Base-by-base conservation (phyloP, 2,329 filamentous ascomycete species). In the Helotiales sp. region DNA sequence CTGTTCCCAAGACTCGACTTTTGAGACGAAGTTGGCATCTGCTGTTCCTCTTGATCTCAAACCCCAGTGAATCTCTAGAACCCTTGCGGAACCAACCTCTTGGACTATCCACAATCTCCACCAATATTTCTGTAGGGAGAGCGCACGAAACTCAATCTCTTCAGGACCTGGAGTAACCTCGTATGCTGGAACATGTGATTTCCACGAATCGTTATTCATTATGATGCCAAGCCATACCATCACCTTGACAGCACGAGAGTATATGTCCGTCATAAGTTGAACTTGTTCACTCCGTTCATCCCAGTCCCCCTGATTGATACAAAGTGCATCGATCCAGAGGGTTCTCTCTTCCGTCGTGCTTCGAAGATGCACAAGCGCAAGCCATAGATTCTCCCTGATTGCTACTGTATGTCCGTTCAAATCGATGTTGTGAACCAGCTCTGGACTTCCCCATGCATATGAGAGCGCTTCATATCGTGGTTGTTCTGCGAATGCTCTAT, bases 391-490 rank as follows among this genome's bases (percentile, higher is more conserved):
- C 38, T 40, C 17, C 31, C 57, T n/a, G 2, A 62, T 25, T 13
- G 36, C 25, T 9, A 66, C 50, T 0, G 17, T 12, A 13, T n/a
- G 25, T 8, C 62, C 63, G 49, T 68, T 61, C 10, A 70, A 34
- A 4, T 56, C 13, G 10, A 69, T 64, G 12, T 25, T 27, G 22
- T 61, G 57, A 13, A 57, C 52, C 30, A 40, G 52, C 19, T 47
- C 51, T 19, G n/a, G 51, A 48, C 1, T 63, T 3, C 54, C 67
- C 66, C 68, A 67, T 22, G 50, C 60, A 55, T 70, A 71, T 3
- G 67, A 71, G 29, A 70, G 55, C 13, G 66, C 65, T 42, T 66
- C 51, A 49, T 61, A 69, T 15, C 54, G 57, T 3, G 66, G 67
- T 17, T 55, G 52, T 0, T 62, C 59, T 15, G 54, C 58, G 27